A percentile compares a stretch with the other conserved stretches of the same genome.
phyloP scores from a whole-genome alignment of 2,329 filamentous ascomycete genomes.

The Neofusicoccum parvum region DNA sequence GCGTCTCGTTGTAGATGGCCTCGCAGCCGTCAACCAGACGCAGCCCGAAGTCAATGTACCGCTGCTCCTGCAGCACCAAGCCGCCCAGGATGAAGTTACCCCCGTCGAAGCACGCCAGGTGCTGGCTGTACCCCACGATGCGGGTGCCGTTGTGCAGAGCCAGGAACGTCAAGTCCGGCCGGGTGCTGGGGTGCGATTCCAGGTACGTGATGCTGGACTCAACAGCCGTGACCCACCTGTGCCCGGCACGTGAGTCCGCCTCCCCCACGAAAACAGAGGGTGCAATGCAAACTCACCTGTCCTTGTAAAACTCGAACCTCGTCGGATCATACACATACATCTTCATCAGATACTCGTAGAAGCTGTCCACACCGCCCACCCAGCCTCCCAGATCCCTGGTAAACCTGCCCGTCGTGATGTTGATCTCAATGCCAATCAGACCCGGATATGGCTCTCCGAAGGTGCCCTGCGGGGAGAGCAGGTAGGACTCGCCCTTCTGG shows the following conservation, averaged over 20 bases:
- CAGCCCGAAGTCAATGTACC: conserved; percentile 75
- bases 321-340: conserved; percentile 79
- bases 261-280: no score
- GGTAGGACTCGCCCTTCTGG: conserved; percentile 68
- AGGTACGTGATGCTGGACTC: conserved; percentile 75
- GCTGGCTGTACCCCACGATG: conserved; percentile 43
- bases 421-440: conserved; percentile 69
- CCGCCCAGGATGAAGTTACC: conserved; percentile 85
- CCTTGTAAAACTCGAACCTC: conserved; percentile 66
- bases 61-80: conserved; percentile 63
- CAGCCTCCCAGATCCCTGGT: conserved; percentile 70
- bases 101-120: conserved; percentile 77
- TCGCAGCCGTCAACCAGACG: conserved; percentile 71
- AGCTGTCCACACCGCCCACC: conserved; percentile 76
- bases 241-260: no score
- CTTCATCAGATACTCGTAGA: conserved; percentile 90
- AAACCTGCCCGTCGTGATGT: conserved; percentile 68
- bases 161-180: conserved; percentile 73
- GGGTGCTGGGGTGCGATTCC: conserved; percentile 66
- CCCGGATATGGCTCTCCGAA: conserved; percentile 74
- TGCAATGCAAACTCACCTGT: conserved; percentile 46
- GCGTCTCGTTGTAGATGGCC: conserved; percentile 68
- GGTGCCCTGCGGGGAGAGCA: conserved; percentile 66
- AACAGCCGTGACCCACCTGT: conserved; percentile 69
- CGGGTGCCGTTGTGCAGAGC: conserved; percentile 56